A percentile compares a stretch with the other conserved stretches of the same genome.
phyloP scores from a whole-genome alignment of 202 grass and related monocot species.

The Carex arenaria region DNA sequence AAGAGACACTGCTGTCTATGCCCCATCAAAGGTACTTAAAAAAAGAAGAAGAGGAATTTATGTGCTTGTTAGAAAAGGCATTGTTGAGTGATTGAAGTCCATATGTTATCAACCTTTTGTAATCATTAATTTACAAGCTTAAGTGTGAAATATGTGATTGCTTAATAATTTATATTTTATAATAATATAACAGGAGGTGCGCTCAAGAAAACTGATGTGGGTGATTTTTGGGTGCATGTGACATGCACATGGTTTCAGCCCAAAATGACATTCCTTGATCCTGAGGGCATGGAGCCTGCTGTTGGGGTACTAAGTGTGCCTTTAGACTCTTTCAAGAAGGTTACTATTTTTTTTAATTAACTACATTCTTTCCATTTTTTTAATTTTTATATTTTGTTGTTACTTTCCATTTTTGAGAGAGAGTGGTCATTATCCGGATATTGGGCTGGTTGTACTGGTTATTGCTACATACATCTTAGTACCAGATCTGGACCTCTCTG shows the following conservation, averaged over 20 bases:
- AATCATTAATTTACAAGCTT: neutral
- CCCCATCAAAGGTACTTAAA: constrained; percentile 70
- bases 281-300: constrained; percentile 59
- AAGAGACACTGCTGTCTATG: constrained; percentile 82
- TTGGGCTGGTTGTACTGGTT: neutral
- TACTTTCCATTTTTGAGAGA: neutral
- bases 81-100: neutral
- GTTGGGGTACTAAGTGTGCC: constrained; percentile 72
- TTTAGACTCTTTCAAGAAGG: constrained; percentile 79
- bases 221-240: constrained; percentile 83
- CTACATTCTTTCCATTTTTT: neutral
- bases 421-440: neutral
- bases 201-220: constrained; percentile 76
- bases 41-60: neutral
- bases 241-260: constrained; percentile 98
- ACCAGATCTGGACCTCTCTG: neutral
- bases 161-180: constrained; percentile 13
- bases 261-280: constrained; percentile 68
- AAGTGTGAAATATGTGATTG: neutral
- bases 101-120: neutral
- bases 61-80: neutral
- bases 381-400: neutral
- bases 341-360: constrained; percentile 19
- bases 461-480: neutral
- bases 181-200: constrained; percentile 51